Conservation (phyloP, 1,284 basidiomycete genomes). For the Papiliotrema laurentii region DNA sequence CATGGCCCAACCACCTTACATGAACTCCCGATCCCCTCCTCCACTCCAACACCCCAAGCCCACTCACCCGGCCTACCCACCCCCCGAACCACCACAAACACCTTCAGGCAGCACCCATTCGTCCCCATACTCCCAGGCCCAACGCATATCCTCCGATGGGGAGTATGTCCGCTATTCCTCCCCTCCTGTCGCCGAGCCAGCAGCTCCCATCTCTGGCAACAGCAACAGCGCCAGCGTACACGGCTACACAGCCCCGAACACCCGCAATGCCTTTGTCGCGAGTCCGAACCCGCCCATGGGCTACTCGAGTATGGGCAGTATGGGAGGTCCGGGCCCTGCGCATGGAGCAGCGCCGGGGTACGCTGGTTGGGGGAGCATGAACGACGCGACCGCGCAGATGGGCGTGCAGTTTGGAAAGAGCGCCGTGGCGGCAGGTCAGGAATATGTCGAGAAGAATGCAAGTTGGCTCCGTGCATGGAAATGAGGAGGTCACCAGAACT, state of each 20-base stretch:
- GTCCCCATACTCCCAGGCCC: slow-evolving; percentile 40
- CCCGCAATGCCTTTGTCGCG: slow-evolving; percentile 16
- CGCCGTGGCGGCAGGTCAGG: slow-evolving; percentile 88
- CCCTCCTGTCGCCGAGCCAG: slow-evolving; percentile 41
- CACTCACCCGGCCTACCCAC: slow-evolving; percentile 75
- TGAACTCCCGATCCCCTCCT: slow-evolving; percentile 61
- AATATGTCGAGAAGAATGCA: slow-evolving; percentile 93
- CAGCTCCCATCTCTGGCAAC: slow-evolving; percentile 4
- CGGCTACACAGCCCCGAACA: slow-evolving; percentile 13
- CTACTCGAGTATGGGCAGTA: slow-evolving; percentile 1
- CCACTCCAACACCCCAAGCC: slow-evolving; percentile 84
- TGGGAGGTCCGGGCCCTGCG: not conserved
- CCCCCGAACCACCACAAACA: slow-evolving; percentile 79
- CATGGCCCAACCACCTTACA: slow-evolving; percentile 40
- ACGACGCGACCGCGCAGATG: slow-evolving; percentile 91
- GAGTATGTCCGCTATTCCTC: slow-evolving; percentile 45
- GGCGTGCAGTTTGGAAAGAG: slow-evolving; percentile 93
- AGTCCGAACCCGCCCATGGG: slow-evolving; percentile 6
- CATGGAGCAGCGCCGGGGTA: slow-evolving; percentile 14
- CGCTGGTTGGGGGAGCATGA: slow-evolving; percentile 53
- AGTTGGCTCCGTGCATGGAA: slow-evolving; percentile 32
- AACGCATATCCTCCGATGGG: slow-evolving; percentile 50
- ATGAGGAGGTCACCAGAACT: not conserved
- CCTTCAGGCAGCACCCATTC: slow-evolving; percentile 50
- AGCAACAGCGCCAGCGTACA: slow-evolving; percentile 16